Percentiles rank a stretch among this genome's conserved stretches.
These are phyloP conservation scores for Boletus subparvulus DNA, from an alignment of 768 basidiomycete genomes.

Conservation along the genomic window DNA sequence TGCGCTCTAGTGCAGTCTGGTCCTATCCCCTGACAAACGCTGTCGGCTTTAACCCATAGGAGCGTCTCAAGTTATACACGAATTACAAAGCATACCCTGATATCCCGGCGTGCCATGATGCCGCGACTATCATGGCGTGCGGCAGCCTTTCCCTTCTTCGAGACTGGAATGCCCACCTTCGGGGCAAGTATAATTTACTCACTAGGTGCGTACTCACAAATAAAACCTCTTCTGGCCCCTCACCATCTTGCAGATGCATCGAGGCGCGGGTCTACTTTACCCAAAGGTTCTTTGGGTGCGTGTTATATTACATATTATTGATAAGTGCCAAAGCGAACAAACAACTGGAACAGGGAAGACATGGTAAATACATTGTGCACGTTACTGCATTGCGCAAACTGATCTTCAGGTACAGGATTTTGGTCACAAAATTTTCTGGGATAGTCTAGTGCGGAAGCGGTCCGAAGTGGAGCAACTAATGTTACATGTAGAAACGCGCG, in stretches of 20 bases:
- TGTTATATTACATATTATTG: background rate
- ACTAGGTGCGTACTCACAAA: constrained; percentile 25
- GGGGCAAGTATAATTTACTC: constrained; percentile 34
- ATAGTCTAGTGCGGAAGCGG: constrained; percentile 32
- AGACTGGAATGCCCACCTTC: constrained; percentile 34
- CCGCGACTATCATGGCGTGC: constrained; percentile 28
- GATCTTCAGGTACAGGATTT: constrained; percentile 33
- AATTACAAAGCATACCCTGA: constrained; percentile 37
- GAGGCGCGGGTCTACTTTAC: constrained; percentile 39
- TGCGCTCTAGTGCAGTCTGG: background rate
- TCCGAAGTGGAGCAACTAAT: constrained; percentile 33
- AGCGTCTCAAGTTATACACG: constrained; percentile 38
- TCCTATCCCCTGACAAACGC: background rate
- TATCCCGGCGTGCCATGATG: constrained; percentile 25
- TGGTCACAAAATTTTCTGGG: constrained; percentile 40
- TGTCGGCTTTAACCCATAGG: constrained; percentile 9
- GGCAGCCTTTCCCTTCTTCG: constrained; percentile 31
- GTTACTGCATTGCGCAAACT: background rate
- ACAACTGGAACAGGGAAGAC: constrained; percentile 15
- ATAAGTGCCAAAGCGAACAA: background rate
- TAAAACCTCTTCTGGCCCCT: background rate
- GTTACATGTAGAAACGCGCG: constrained; percentile 32
- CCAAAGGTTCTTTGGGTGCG: constrained; percentile 42
- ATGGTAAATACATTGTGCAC: constrained; percentile 14
- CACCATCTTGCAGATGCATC: constrained; percentile 33